These are phyloP conservation scores for Paraglomus brasilianum DNA, from an alignment of 192 early-diverging fungal species.

Conservation along the genomic window DNA sequence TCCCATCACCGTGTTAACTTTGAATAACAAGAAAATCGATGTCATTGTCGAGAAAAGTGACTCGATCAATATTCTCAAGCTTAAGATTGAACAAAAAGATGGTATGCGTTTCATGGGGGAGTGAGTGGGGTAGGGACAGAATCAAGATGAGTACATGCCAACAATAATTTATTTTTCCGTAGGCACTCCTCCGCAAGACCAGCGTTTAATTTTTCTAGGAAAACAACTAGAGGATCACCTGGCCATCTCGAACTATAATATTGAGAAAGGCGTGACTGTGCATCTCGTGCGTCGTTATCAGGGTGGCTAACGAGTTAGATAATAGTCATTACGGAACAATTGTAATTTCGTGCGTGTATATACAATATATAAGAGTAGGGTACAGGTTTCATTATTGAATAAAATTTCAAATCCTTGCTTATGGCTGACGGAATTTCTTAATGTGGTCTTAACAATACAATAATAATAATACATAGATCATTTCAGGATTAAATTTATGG, in stretches of 20 bases:
- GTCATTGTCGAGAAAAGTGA: constrained; percentile 3
- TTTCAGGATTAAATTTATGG: too few species aligned
- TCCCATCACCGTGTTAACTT: not conserved
- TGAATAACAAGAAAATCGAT: constrained; percentile 1
- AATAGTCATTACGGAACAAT: too few species aligned
- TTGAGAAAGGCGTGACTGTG: not conserved
- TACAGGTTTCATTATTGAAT: too few species aligned
- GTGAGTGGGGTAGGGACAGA: too few species aligned
- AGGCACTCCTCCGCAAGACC: not conserved
- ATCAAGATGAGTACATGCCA: constrained; percentile 5
- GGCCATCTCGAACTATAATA: not conserved
- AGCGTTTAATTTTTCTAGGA: constrained; percentile 3
- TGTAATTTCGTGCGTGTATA: too few species aligned
- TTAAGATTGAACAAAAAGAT: not conserved
- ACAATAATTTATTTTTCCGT: not conserved
- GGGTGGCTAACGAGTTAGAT: not conserved
- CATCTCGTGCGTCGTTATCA: not conserved
- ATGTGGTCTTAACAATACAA: too few species aligned
- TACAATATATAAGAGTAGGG: too few species aligned
- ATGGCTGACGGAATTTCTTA: too few species aligned
- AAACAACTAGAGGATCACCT: not conserved
- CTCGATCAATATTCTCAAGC: constrained; percentile 12
- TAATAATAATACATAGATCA: too few species aligned
- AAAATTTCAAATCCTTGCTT: too few species aligned
- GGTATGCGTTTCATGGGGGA: not conserved